A percentile compares a stretch with the other conserved stretches of the same genome.
Conservation (phyloP, 2,329 filamentous ascomycete genomes). For the Neurospora sp. region DNA sequence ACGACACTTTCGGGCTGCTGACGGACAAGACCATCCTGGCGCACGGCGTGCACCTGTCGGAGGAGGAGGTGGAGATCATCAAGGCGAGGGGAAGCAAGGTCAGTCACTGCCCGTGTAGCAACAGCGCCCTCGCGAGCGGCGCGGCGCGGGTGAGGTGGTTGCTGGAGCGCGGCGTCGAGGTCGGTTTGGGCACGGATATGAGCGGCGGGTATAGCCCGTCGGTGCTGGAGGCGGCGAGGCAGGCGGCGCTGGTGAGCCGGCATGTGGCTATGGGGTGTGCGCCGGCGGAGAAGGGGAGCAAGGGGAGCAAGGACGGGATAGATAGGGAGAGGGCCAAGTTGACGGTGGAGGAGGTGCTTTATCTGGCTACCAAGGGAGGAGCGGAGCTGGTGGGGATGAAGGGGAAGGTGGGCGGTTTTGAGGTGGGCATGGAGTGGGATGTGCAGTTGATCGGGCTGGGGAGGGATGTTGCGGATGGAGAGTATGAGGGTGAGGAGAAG, state of each 20-base stretch:
- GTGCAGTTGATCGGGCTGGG: conserved; percentile 69
- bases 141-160: conserved; percentile 65
- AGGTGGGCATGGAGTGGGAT: conserved; percentile 82
- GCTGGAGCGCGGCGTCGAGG: conserved; percentile 61
- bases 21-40: conserved; percentile 69
- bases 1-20: conserved; percentile 63
- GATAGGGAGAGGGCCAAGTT: conserved; percentile 43
- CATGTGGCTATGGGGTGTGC: conserved; percentile 50
- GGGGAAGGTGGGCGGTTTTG: conserved; percentile 67
- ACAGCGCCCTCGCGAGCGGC: conserved; percentile 72
- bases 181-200: conserved; percentile 86
- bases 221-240: conserved; percentile 72
- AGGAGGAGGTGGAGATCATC: conserved; percentile 57
- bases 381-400: conserved; percentile 70
- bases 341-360: conserved; percentile 76
- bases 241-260: conserved; percentile 69
- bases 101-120: conserved; percentile 79
- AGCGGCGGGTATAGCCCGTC: conserved; percentile 77
- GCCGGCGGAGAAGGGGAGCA: conserved; percentile 29
- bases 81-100: conserved; percentile 53
- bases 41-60: conserved; percentile 68
- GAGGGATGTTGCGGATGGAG: conserved; percentile 27
- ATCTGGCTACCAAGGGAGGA: conserved; percentile 79
- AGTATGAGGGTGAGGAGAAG: conserved; percentile 23
- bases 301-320: conserved; percentile 6